Evolutionary conservation across 2,329 filamentous ascomycete genomes (phyloP).

Genomic region (Fonsecaea pugnacius): DNA sequence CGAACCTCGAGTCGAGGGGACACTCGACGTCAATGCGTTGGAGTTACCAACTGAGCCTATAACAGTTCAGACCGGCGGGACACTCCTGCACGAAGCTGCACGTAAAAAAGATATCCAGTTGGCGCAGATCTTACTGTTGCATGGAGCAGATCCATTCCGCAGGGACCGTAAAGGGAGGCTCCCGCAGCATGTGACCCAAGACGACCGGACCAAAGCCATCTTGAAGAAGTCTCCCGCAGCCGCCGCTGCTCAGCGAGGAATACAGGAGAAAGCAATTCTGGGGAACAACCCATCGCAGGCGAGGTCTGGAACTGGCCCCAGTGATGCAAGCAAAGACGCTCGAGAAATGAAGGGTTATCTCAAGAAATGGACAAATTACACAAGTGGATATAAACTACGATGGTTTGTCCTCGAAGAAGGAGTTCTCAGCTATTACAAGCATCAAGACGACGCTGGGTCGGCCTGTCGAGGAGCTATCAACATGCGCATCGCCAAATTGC

Average conservation of each 20-base stretch:
- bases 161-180: conserved; percentile 94
- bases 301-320: conserved; percentile 55
- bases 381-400: conserved; percentile 90
- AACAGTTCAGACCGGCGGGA: conserved; percentile 83
- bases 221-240: conserved; percentile 94
- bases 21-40: conserved; percentile 88
- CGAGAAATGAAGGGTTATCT: conserved; percentile 98
- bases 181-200: conserved; percentile 93
- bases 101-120: conserved; percentile 83
- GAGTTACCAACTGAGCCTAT: conserved; percentile 81
- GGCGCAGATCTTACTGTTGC: conserved; percentile 86
- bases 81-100: conserved; percentile 89
- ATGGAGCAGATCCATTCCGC: conserved; percentile 94
- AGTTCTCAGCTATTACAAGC: conserved; percentile 97
- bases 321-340: conserved; percentile 74
- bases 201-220: conserved; percentile 84
- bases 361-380: conserved; percentile 99
- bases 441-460: conserved; percentile 94
- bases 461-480: conserved; percentile 98
- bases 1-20: conserved; percentile 81
- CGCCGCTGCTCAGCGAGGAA: conserved; percentile 88
- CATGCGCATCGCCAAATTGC: conserved; percentile 91
- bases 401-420: conserved; percentile 99
- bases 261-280: conserved; percentile 95
- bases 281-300: conserved; percentile 64